Percentiles rank a stretch among this genome's conserved stretches.
These are phyloP conservation scores for Ambrosia hybrid DNA, from an alignment of 140 eudicot species.

Conservation along the genomic window DNA sequence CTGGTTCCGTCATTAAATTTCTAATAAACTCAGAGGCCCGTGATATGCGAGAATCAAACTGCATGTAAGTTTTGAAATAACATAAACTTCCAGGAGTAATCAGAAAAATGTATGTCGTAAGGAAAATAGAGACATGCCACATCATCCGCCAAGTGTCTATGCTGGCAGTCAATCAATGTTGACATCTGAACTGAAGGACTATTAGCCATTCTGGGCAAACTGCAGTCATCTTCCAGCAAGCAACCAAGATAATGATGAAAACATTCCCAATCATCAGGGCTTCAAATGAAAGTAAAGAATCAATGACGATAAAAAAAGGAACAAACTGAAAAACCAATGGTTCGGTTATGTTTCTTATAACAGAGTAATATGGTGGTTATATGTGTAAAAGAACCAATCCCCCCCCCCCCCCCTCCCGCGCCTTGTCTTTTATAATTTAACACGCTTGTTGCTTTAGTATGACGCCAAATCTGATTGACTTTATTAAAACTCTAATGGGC, in stretches of 20 bases:
- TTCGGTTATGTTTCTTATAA: background rate
- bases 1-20: conserved; percentile 44
- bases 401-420: background rate
- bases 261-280: conserved; percentile 98
- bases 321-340: background rate
- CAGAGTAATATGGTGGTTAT: too few relatives aligned
- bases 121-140: conserved; percentile 36
- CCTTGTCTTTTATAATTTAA: background rate
- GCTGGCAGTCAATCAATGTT: conserved; percentile 30
- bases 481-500: too few relatives aligned
- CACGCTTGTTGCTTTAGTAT: background rate
- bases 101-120: conserved; percentile 8
- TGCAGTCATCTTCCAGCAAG: conserved; percentile 73
- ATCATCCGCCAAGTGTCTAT: conserved; percentile 55
- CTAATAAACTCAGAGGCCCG: conserved; percentile 59
- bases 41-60: conserved; percentile 77
- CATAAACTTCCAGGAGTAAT: conserved; percentile 12
- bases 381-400: background rate
- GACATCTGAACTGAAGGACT: conserved; percentile 34
- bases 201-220: conserved; percentile 38
- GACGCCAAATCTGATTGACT: background rate
- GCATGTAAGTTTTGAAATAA: conserved; percentile 37
- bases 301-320: background rate
- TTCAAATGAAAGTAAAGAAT: conserved; percentile 28
- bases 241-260: conserved; percentile 76